A percentile compares a stretch with the other conserved stretches of the same genome.
phyloP scores from a whole-genome alignment of 164 flowering plant genomes.

The Stephania japonica region DNA sequence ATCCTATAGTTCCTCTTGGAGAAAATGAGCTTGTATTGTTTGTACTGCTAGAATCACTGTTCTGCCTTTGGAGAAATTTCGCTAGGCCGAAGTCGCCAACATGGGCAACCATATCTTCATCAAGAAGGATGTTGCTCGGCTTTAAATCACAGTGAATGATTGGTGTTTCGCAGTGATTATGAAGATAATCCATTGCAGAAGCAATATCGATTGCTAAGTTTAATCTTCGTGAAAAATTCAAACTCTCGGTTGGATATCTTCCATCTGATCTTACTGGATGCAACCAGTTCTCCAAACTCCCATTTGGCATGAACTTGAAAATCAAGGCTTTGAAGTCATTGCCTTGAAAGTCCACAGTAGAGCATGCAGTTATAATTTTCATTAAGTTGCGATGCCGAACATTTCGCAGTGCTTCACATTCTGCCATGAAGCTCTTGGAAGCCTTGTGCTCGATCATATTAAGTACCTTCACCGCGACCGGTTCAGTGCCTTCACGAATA shows the following conservation, averaged over 20 bases:
- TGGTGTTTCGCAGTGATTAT: slow-evolving; percentile 9
- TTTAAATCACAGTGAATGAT: slow-evolving; percentile 15
- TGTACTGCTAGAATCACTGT: neutral
- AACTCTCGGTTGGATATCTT: neutral
- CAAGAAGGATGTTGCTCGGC: slow-evolving; percentile 12
- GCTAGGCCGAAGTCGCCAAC: slow-evolving; percentile 10
- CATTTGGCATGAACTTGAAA: slow-evolving; percentile 16
- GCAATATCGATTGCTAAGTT: slow-evolving; percentile 13
- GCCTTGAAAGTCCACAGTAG: slow-evolving; percentile 8
- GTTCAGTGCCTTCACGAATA: neutral
- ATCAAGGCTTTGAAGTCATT: slow-evolving; percentile 15
- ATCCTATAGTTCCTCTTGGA: slow-evolving; percentile 7
- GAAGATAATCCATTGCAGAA: slow-evolving; percentile 17
- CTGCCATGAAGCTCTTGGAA: slow-evolving; percentile 13
- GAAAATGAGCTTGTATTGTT: neutral
- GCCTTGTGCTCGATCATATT: neutral
- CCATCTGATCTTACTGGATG: slow-evolving; percentile 5
- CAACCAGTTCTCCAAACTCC: slow-evolving; percentile 14
- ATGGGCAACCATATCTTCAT: slow-evolving; percentile 6
- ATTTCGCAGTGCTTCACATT: slow-evolving; percentile 12
- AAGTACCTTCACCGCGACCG: slow-evolving; percentile 14
- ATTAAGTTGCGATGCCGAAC: slow-evolving; percentile 11
- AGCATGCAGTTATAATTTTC: slow-evolving; percentile 9
- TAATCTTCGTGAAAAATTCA: slow-evolving; percentile 5
- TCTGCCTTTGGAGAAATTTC: neutral